phyloP scores from a whole-genome alignment of 371 early-diverging fungal genomes.

The Syncephalastrum monosporum region DNA sequence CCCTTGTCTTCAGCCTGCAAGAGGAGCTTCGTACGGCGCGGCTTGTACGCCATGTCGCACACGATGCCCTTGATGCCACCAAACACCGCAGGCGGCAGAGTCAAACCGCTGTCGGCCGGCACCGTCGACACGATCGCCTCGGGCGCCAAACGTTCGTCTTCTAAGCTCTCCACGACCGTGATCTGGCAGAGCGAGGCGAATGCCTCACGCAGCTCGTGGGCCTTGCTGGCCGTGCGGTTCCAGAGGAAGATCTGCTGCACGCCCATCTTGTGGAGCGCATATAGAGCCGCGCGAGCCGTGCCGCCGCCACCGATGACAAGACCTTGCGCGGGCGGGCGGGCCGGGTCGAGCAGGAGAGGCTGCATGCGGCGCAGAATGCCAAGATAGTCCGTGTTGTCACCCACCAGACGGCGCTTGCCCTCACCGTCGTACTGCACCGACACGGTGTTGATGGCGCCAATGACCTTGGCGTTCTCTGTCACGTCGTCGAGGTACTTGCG shows the following conservation, averaged over 20 bases:
- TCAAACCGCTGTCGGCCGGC: conserved; percentile 76
- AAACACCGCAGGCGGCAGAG: conserved; percentile 56
- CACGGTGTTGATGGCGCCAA: conserved; percentile 95
- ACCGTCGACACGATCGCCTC: conserved; percentile 76
- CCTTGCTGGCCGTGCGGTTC: conserved; percentile 85
- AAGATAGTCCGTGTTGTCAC: conserved; percentile 95
- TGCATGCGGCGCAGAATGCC: conserved; percentile 78
- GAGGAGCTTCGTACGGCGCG: conserved; percentile 76
- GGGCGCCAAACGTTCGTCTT: conserved; percentile 28
- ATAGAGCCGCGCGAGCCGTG: conserved; percentile 91
- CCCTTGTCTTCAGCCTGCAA: conserved; percentile 56
- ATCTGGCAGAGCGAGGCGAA: conserved; percentile 59
- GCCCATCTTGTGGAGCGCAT: conserved; percentile 79
- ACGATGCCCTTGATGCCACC: conserved; percentile 65
- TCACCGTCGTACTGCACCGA: conserved; percentile 48
- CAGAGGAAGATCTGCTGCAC: conserved; percentile 71
- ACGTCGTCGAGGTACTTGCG: conserved; percentile 71
- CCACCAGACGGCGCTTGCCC: conserved; percentile 57
- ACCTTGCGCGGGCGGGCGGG: conserved; percentile 43
- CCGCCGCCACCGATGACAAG: conserved; percentile 97
- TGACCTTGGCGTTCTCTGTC: conserved; percentile 73
- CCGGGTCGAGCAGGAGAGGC: conserved; percentile 46
- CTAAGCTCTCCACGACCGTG: conserved; percentile 40
- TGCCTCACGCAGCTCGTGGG: conserved; percentile 65
- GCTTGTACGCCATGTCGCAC: conserved; percentile 94